Percentiles rank a stretch among this genome's conserved stretches.
Evolutionary conservation across 768 basidiomycete species (phyloP).

Genomic region (Russula sp.): DNA sequence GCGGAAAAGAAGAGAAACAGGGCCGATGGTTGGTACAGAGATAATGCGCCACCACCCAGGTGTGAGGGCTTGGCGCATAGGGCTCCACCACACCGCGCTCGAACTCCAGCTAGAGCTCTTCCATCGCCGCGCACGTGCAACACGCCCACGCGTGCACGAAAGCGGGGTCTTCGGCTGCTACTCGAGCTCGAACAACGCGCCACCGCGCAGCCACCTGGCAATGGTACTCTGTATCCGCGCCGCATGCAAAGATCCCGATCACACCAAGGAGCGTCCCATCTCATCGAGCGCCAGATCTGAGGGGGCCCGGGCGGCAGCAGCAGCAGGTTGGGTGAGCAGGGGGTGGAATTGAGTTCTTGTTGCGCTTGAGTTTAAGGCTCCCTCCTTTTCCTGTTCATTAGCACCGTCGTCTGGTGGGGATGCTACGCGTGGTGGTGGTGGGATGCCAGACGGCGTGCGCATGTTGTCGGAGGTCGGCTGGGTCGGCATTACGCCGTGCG

Average conservation of each 20-base stretch:
- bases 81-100: conserved; percentile 31
- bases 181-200: conserved; percentile 31
- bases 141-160: conserved; percentile 44
- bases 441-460: conserved; percentile 6
- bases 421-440: neutral
- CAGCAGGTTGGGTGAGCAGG: too few species aligned
- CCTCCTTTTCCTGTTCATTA: neutral
- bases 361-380: neutral
- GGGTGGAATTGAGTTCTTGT: neutral
- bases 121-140: conserved; percentile 43
- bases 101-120: conserved; percentile 40
- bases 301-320: neutral
- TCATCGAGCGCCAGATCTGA: conserved; percentile 35
- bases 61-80: too few species aligned
- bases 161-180: conserved; percentile 29
- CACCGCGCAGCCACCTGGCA: conserved; percentile 56
- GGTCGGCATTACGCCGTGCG: conserved; percentile 35
- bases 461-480: conserved; percentile 24
- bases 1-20: too few species aligned
- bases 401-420: neutral
- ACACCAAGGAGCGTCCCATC: conserved; percentile 58
- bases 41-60: too few species aligned
- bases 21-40: too few species aligned
- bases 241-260: conserved; percentile 54
- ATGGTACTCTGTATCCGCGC: conserved; percentile 55